phyloP scores from a whole-genome alignment of 495 filamentous ascomycete species.

The Aspergillus sclerotioniger region DNA sequence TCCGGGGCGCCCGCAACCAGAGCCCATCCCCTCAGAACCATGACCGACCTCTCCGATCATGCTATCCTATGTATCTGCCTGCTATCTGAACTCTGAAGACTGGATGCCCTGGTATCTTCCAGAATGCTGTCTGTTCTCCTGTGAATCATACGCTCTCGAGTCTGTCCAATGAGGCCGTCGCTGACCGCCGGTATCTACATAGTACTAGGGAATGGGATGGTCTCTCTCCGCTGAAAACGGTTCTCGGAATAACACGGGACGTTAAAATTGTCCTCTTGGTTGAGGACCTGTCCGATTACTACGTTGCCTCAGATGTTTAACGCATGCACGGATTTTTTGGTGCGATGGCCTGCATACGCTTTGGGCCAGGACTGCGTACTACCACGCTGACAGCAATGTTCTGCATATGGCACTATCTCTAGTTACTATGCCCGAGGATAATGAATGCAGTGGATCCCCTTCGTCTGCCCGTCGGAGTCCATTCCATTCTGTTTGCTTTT shows the following conservation, averaged over 20 bases:
- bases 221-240: not conserved
- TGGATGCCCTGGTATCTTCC: no score
- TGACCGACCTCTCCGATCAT: no score
- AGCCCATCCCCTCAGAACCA: not conserved
- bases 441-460: not conserved
- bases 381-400: not conserved
- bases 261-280: not conserved
- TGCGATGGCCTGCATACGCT: not conserved
- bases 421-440: not conserved
- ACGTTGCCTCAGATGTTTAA: not conserved
- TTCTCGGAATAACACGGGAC: not conserved
- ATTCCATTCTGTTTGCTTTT: not conserved
- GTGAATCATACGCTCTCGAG: not conserved
- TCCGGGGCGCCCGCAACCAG: not conserved
- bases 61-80: no score
- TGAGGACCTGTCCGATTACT: not conserved
- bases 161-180: not conserved
- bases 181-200: not conserved
- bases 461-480: not conserved
- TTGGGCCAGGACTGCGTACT: not conserved
- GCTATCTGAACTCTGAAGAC: no score
- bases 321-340: constrained; percentile 2
- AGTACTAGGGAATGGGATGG: not conserved
- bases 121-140: no score
- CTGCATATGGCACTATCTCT: no score